Conservation (phyloP, 2,329 filamentous ascomycete species). For the Stemphylium lycopersici region DNA sequence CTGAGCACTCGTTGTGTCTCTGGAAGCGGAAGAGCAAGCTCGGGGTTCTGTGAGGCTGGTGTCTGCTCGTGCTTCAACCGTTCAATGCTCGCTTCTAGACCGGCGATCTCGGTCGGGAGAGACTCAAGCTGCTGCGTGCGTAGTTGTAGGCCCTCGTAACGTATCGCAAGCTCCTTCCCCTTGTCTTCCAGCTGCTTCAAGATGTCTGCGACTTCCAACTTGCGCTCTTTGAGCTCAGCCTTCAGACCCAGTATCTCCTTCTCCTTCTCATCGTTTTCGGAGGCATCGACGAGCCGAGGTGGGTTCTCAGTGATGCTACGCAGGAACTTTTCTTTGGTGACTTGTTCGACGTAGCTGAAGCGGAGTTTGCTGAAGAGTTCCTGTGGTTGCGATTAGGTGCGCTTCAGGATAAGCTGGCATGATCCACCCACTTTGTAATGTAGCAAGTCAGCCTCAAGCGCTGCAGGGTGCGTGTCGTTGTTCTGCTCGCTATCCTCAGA, state of each 20-base stretch:
- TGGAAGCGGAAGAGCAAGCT: constrained; percentile 52
- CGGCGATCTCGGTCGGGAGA: constrained; percentile 59
- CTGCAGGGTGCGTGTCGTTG: constrained; percentile 69
- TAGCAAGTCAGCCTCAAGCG: constrained; percentile 79
- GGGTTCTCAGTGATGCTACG: constrained; percentile 90
- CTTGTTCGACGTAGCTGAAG: constrained; percentile 97
- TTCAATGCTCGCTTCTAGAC: constrained; percentile 58
- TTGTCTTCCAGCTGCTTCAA: constrained; percentile 73
- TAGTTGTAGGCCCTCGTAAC: constrained; percentile 61
- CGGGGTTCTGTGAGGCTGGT: constrained; percentile 46
- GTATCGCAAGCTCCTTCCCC: constrained; percentile 64
- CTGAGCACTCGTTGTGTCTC: constrained; percentile 51
- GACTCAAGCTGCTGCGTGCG: constrained; percentile 58
- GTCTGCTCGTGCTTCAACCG: constrained; percentile 50
- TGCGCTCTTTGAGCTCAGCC: constrained; percentile 76
- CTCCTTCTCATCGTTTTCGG: constrained; percentile 68
- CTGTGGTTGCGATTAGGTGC: constrained; percentile 41
- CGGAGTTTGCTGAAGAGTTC: constrained; percentile 95
- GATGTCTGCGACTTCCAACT: constrained; percentile 76
- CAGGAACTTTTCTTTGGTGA: constrained; percentile 98
- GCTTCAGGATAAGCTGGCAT: neutral
- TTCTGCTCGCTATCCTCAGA: constrained; percentile 73
- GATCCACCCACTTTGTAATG: constrained; percentile 73
- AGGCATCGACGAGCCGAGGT: constrained; percentile 79
- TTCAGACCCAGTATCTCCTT: constrained; percentile 73